Evolutionary conservation across 2,329 filamentous ascomycete genomes (phyloP).

Genomic region (Fusarium avenaceum): DNA sequence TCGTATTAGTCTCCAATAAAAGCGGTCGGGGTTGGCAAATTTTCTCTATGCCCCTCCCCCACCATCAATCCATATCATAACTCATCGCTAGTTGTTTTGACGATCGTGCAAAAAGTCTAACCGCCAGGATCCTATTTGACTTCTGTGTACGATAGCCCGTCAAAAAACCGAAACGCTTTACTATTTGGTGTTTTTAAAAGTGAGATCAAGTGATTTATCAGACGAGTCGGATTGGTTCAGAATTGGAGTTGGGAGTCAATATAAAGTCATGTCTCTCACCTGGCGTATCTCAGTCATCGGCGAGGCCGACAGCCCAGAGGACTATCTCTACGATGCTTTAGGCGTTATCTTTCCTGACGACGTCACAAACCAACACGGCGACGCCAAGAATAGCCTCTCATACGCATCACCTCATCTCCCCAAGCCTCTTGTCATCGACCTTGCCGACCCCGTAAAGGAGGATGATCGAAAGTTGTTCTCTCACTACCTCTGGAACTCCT

Average conservation of each 20-base stretch:
- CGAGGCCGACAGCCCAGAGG: constrained; percentile 61
- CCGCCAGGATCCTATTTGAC: neutral
- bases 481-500: constrained; percentile 81
- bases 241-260: neutral
- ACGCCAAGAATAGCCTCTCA: constrained; percentile 68
- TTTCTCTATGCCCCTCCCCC: constrained; percentile 26
- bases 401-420: constrained; percentile 69
- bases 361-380: constrained; percentile 74
- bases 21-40: constrained; percentile 41
- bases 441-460: constrained; percentile 64
- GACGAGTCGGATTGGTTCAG: neutral
- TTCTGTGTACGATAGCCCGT: neutral
- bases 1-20: constrained; percentile 13
- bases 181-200: neutral
- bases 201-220: constrained; percentile 21
- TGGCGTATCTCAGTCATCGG: constrained; percentile 50
- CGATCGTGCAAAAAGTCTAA: neutral
- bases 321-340: constrained; percentile 70
- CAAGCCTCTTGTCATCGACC: constrained; percentile 59
- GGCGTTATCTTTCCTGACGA: constrained; percentile 78
- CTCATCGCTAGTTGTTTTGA: neutral
- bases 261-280: constrained; percentile 60
- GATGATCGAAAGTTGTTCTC: constrained; percentile 73
- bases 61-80: constrained; percentile 8
- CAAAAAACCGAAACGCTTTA: neutral